Conservation (phyloP, 257 asterid genomes). For the Solanum tarapatanum region DNA sequence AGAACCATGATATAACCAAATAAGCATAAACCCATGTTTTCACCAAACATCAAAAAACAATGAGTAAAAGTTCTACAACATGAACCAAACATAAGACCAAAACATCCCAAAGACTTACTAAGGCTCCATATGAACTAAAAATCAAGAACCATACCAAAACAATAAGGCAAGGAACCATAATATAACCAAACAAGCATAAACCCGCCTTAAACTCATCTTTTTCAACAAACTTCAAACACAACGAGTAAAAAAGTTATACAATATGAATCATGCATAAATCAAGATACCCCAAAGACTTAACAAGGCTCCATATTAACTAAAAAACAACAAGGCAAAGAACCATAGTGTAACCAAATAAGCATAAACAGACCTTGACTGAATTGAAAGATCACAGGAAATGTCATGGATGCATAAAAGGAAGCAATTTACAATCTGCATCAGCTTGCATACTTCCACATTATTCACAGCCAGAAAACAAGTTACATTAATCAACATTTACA, state of each 20-base stretch:
- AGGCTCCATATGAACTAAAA: not conserved
- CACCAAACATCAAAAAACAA: not conserved
- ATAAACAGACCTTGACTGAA: not conserved
- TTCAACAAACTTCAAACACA: not conserved
- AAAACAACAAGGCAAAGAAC: too few relatives aligned
- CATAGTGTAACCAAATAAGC: too few relatives aligned
- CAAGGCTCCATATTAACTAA: not conserved
- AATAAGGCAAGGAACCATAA: not conserved
- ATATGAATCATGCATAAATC: not conserved
- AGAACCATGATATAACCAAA: too few relatives aligned
- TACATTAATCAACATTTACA: not conserved
- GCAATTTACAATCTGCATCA: not conserved
- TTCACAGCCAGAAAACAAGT: not conserved
- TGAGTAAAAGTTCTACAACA: not conserved
- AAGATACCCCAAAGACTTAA: not conserved
- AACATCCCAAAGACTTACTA: not conserved
- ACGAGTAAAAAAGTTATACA: too few relatives aligned
- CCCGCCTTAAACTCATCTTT: too few relatives aligned
- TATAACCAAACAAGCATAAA: too few relatives aligned
- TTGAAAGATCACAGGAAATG: not conserved
- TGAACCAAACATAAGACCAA: not conserved
- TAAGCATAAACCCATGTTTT: not conserved
- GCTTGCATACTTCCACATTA: not conserved
- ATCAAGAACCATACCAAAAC: too few relatives aligned
- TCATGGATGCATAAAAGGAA: not conserved